These are phyloP conservation scores for Cordyceps militaris DNA, from an alignment of 2,329 filamentous ascomycete genomes.

Conservation along the genomic window DNA sequence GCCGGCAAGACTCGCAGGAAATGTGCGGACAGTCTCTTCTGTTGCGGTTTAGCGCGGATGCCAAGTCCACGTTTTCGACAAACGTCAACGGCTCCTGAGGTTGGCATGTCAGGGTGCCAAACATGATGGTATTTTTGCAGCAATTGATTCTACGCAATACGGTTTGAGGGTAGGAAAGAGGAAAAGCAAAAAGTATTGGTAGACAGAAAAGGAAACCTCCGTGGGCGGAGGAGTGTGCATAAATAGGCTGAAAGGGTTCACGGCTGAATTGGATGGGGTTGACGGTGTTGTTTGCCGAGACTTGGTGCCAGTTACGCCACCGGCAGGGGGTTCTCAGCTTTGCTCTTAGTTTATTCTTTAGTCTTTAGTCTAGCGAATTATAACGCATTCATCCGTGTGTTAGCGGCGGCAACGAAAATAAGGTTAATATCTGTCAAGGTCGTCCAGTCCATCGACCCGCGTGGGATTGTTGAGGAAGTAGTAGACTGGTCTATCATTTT, in stretches of 20 bases:
- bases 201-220: neutral
- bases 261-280: neutral
- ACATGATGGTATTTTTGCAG: neutral
- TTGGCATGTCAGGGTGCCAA: neutral
- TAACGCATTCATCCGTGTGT: neutral
- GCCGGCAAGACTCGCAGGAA: neutral
- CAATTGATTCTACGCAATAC: neutral
- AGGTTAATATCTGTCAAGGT: neutral
- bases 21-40: neutral
- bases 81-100: neutral
- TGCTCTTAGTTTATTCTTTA: neutral
- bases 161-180: neutral
- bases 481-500: neutral
- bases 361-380: neutral
- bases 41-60: neutral
- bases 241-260: neutral
- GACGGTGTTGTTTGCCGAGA: neutral
- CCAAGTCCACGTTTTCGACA: neutral
- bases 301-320: neutral
- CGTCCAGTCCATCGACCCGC: too few relatives aligned
- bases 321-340: neutral
- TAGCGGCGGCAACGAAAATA: neutral
- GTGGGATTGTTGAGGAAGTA: too few relatives aligned
- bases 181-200: neutral
- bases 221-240: neutral